Percentiles rank a stretch among this genome's conserved stretches.
Evolutionary conservation across 306 rosid genomes (phyloP).

Genomic region (Dalbergia cultrata): DNA sequence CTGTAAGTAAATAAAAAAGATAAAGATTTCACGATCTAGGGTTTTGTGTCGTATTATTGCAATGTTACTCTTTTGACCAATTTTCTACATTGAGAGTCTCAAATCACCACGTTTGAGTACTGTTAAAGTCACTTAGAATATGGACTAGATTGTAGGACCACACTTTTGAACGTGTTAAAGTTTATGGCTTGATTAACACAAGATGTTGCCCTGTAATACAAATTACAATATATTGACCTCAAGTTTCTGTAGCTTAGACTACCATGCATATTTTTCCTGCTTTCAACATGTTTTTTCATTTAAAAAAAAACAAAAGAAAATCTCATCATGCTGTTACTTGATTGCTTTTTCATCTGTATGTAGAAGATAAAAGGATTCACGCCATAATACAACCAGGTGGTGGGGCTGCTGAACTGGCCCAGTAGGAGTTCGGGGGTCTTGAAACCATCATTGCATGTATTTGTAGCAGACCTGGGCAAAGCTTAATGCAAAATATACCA

Average conservation of each 20-base stretch:
- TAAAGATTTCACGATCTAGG: constrained; percentile 5
- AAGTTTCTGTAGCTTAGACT: constrained; percentile 31
- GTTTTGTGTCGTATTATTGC: constrained; percentile 40
- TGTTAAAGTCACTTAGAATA: constrained; percentile 39
- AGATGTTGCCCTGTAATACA: too few relatives aligned
- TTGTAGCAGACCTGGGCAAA: constrained; percentile 51
- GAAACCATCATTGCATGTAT: constrained; percentile 64
- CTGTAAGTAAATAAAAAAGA: background rate
- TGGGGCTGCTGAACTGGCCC: constrained; percentile 55
- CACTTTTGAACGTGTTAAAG: constrained; percentile 42
- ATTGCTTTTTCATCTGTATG: constrained; percentile 50
- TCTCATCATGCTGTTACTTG: constrained; percentile 64
- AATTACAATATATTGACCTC: constrained; percentile 17
- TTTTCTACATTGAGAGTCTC: constrained; percentile 48
- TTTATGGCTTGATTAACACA: constrained; percentile 11
- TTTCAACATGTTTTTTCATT: constrained; percentile 50
- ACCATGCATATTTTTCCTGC: constrained; percentile 49
- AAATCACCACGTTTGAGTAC: constrained; percentile 51
- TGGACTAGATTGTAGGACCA: constrained; percentile 49
- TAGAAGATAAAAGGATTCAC: constrained; percentile 65
- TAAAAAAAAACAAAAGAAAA: constrained; percentile 18
- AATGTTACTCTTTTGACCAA: constrained; percentile 39
- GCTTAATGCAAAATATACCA: constrained; percentile 41
- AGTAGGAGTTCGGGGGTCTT: constrained; percentile 45
- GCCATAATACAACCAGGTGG: constrained; percentile 64